These are phyloP conservation scores for Mycena citricolor DNA, from an alignment of 1,284 basidiomycete species.

Conservation along the genomic window DNA sequence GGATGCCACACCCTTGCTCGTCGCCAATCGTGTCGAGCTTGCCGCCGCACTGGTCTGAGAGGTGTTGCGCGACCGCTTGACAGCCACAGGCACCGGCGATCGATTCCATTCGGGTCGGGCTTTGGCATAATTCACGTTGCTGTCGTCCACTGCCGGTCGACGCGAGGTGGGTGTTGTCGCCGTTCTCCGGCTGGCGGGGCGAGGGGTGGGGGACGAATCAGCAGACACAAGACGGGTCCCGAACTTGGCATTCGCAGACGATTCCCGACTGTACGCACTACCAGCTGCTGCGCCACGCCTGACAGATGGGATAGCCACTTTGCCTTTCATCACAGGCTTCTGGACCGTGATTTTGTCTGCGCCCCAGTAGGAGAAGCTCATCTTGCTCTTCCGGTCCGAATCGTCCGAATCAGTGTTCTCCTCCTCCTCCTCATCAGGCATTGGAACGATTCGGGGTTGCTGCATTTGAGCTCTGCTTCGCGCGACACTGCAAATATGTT, in stretches of 20 bases:
- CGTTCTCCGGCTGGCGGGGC: constrained; percentile 65
- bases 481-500: constrained; percentile 51
- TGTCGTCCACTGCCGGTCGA: constrained; percentile 52
- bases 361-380: constrained; percentile 90
- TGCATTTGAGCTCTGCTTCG: constrained; percentile 64
- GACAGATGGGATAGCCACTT: constrained; percentile 39
- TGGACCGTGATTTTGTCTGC: constrained; percentile 84
- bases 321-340: constrained; percentile 64
- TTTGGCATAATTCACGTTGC: constrained; percentile 54
- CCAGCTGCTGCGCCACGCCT: constrained; percentile 48
- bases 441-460: constrained; percentile 69
- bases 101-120: constrained; percentile 63
- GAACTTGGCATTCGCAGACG: constrained; percentile 83
- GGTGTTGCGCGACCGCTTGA: constrained; percentile 62
- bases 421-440: constrained; percentile 67
- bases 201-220: constrained; percentile 46
- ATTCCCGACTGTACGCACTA: constrained; percentile 67
- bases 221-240: constrained; percentile 67
- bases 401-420: constrained; percentile 69
- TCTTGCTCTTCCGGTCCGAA: constrained; percentile 84
- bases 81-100: constrained; percentile 37
- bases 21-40: constrained; percentile 24
- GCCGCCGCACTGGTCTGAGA: constrained; percentile 67
- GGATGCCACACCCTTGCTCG: constrained; percentile 58
- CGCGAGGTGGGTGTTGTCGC: constrained; percentile 49